These are phyloP conservation scores for Sarocladium kiliense DNA, from an alignment of 2,329 filamentous ascomycete genomes.

Conservation along the genomic window DNA sequence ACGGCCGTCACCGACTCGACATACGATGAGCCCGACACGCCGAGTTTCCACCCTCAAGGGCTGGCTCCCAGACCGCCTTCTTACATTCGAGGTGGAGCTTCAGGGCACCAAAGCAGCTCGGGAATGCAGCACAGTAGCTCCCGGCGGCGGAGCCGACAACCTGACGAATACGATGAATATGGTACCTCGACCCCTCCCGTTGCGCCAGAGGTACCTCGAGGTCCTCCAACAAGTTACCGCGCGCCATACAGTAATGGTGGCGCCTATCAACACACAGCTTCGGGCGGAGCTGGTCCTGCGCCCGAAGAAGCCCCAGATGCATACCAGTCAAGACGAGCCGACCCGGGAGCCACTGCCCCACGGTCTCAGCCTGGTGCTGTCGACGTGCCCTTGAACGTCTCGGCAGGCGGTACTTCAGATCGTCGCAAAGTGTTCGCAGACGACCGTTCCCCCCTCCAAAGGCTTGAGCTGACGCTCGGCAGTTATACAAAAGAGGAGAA, in stretches of 20 bases:
- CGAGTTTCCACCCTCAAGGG: constrained; percentile 39
- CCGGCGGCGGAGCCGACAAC: constrained; percentile 27
- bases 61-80: constrained; percentile 57
- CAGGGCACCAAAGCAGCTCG: constrained; percentile 7
- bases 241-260: constrained; percentile 33
- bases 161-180: constrained; percentile 4
- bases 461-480: constrained; percentile 82
- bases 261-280: constrained; percentile 17
- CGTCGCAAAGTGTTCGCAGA: constrained; percentile 62
- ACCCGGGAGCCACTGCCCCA: not conserved
- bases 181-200: not conserved
- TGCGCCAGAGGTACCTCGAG: constrained; percentile 57
- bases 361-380: not conserved
- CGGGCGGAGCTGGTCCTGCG: constrained; percentile 2
- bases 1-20: constrained; percentile 41
- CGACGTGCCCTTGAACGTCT: constrained; percentile 1
- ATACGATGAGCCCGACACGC: constrained; percentile 48
- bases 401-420: constrained; percentile 27
- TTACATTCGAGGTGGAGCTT: constrained; percentile 28
- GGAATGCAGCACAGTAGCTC: constrained; percentile 26
- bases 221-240: constrained; percentile 53
- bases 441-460: constrained; percentile 87
- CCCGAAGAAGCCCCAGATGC: not conserved
- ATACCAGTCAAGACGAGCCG: not conserved
- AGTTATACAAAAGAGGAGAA: constrained; percentile 97